Percentiles rank a stretch among this genome's conserved stretches.
These are phyloP conservation scores for Aspergillus sp. DNA, from an alignment of 2,329 filamentous ascomycete genomes.

Conservation along the genomic window DNA sequence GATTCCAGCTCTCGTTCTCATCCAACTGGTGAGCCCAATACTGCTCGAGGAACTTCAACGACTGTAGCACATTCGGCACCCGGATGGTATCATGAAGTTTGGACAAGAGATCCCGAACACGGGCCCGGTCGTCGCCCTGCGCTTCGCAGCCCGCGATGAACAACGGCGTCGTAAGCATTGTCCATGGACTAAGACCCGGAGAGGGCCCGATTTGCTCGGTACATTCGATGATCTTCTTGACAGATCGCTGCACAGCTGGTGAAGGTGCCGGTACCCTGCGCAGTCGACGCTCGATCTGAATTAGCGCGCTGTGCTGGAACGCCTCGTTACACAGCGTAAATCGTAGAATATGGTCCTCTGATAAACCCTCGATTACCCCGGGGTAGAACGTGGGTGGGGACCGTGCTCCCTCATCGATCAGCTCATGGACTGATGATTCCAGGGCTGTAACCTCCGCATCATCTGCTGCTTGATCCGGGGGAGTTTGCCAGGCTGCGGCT, in stretches of 20 bases:
- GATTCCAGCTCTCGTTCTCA: conserved; percentile 40
- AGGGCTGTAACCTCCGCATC: conserved; percentile 27
- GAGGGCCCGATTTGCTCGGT: conserved; percentile 39
- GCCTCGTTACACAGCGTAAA: conserved; percentile 44
- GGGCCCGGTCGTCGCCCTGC: conserved; percentile 35
- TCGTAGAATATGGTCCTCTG: conserved; percentile 33
- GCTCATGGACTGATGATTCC: conserved; percentile 32
- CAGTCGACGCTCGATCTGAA: conserved; percentile 43
- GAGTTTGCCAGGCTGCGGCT: conserved; percentile 33
- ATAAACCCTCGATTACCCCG: conserved; percentile 33
- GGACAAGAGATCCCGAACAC: conserved; percentile 32
- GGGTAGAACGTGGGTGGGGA: conserved; percentile 36
- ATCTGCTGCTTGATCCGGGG: conserved; percentile 16
- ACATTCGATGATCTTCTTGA: conserved; percentile 41
- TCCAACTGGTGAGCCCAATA: conserved; percentile 35
- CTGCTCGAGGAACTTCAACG: conserved; percentile 41
- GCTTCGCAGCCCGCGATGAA: conserved; percentile 47
- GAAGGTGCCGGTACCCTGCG: conserved; percentile 31
- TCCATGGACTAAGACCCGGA: conserved; percentile 41
- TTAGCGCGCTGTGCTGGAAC: conserved; percentile 45
- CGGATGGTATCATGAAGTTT: conserved; percentile 41
- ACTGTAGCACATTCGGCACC: conserved; percentile 43
- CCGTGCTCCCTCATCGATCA: conserved; percentile 34
- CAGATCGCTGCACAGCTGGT: conserved; percentile 34
- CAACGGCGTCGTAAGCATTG: conserved; percentile 44